Base-by-base conservation (phyloP, 2,329 filamentous ascomycete genomes). In the Trichoderma afroharzianum region DNA sequence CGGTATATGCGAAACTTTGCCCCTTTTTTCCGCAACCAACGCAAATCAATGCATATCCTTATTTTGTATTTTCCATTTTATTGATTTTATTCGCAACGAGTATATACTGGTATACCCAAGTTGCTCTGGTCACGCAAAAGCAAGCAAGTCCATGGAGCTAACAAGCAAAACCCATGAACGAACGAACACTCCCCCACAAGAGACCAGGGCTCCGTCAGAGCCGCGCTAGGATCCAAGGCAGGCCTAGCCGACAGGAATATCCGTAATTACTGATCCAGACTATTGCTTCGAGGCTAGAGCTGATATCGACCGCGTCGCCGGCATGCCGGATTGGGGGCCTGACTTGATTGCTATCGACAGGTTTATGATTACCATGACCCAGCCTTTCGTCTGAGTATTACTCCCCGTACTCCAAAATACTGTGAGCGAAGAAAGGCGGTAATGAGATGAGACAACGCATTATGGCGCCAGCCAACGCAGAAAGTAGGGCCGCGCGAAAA, bases 251-350 rank as follows among this genome's bases (percentile, higher is more conserved):
- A 33, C 33, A 61, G 57, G 66, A 62, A 61, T 61, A 61, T 69
- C 66, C 39, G 66, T 62, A 62, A 62, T 62, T 69, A 53, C 66
- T 69, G 57, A 62, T 62, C 57, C 66, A 62, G 32, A 69, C 57
- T 69, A 69, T 69, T 69, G 36, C 55, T 59, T 69, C 39, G 21
- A 69, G 66, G 66, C 66, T 69, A 69, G 66, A 69, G 66, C 66
- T 69, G 66, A 69, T 69, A 69, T 69, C 66, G 57, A 69, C 55
- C 57, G 39, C 57, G 66, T 61, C 66, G 66, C 66, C 66, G 66
- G 57, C 66, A 69, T 69, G 55, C 66, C 66, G 66, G 66, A 69
- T 69, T 69, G 26, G 66, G 57, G 66, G 39, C 39, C 39, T 43
- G 39, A 43, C 47, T 53, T 32, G 21, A 50, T 66, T 53, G 30